Evolutionary conservation across 2,329 filamentous ascomycete species (phyloP), one percentile per base, ranked within the genome.

Genomic region (Cercospora sp.): DNA sequence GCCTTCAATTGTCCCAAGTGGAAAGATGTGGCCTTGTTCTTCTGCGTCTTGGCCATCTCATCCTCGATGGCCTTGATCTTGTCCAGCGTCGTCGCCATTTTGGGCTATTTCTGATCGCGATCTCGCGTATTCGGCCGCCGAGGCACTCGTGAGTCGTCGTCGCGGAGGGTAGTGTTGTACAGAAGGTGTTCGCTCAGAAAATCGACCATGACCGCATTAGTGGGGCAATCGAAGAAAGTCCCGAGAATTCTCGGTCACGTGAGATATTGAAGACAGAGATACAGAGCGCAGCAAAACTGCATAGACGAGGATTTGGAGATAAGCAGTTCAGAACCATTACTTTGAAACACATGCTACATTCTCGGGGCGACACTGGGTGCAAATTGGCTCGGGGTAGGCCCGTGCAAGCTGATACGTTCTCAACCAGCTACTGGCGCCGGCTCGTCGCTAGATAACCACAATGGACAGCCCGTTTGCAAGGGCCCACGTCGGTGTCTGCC

Each of bases 41-140:
- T 97, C 81, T 98, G 94, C 78, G 94, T 97, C 83, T 88, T 88
- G 84, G 93, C 92, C 94, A 97, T 97, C 90, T 97, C 94, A 84
- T 90, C 83, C 91, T 97, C 94, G 82, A 97, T 92, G 77, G 94
- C 92, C 83, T 96, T 97, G 87, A 98, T 97, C 91, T 98, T 98
- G 77, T 98, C 94, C 80, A 97, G 93, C 51, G 94, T 98, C 69
- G 94, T 98, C 86, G 94, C 87, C 95, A 98, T 98, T 77, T 31
- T 72, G 73, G 62, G 70, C 67, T 65, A 61, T 28, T 2, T 8
- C 39, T 26, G 42, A 18, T 60, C 33, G 57, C 23, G 42, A 48
- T 39, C 36, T 1, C 30, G 55, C 58, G 51, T 55, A 5, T 57
- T 28, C 28, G 9, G 61, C 48, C 61, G 61, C 16, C 48, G 61